Conservation (phyloP, 306 rosid species). For the Cicer chorassanicum region DNA sequence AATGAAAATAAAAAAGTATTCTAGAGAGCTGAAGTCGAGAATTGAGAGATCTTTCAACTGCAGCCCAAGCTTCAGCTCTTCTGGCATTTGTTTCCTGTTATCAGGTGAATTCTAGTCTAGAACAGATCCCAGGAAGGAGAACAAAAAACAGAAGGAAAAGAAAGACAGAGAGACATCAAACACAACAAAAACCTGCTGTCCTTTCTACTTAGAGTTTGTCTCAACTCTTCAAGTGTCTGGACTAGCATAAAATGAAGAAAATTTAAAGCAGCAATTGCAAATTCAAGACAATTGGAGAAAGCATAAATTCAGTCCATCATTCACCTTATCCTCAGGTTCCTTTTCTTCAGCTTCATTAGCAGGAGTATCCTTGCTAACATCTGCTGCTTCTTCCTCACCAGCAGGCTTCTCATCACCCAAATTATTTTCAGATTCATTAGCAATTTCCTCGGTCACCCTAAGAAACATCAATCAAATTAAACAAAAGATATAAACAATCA, state of each 20-base stretch:
- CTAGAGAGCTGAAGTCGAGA: no score
- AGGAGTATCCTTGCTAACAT: constrained; percentile 63
- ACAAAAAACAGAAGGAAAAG: no score
- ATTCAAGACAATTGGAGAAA: neutral
- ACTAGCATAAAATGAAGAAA: neutral
- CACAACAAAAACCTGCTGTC: no score
- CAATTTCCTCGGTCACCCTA: constrained; percentile 74
- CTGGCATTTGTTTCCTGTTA: no score
- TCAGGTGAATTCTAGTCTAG: no score
- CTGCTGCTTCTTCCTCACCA: constrained; percentile 58
- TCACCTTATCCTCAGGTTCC: constrained; percentile 87
- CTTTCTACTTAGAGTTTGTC: no score
- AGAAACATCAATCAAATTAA: neutral
- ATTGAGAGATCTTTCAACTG: no score
- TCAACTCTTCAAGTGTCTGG: no score
- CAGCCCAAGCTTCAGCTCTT: no score
- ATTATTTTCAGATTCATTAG: constrained; percentile 66
- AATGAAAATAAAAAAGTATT: no score
- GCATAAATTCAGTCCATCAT: neutral
- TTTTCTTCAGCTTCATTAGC: constrained; percentile 70
- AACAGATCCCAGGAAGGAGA: no score
- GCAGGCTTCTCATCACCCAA: constrained; percentile 75
- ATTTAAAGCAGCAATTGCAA: neutral
- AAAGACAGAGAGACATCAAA: no score
- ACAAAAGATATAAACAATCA: neutral